Conservation (phyloP, 2,329 filamentous ascomycete species). For the Lasiodiplodia sp. region DNA sequence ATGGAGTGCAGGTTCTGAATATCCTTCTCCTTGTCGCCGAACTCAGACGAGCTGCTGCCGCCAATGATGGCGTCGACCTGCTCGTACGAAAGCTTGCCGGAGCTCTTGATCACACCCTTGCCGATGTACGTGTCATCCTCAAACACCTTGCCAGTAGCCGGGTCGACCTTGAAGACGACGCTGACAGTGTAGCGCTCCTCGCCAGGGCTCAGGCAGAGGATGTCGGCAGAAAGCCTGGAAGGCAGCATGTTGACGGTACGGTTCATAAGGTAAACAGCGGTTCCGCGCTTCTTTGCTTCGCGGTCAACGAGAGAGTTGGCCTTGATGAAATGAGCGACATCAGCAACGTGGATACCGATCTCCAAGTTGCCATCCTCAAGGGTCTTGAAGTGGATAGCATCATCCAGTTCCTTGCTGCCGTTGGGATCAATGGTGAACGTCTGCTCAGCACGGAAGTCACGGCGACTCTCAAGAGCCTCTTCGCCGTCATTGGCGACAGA, state of each 20-base stretch:
- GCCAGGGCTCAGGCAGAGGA: slow-evolving; percentile 87
- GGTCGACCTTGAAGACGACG: slow-evolving; percentile 90
- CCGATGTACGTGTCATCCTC: slow-evolving; percentile 94
- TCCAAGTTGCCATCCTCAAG: slow-evolving; percentile 86
- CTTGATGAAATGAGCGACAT: slow-evolving; percentile 97
- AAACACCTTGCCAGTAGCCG: slow-evolving; percentile 76
- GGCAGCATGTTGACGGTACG: slow-evolving; percentile 88
- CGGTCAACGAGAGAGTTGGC: slow-evolving; percentile 93
- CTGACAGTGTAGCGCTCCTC: slow-evolving; percentile 91
- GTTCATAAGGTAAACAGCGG: slow-evolving; percentile 93
- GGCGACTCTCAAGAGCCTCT: slow-evolving; percentile 73
- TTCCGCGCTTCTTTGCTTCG: slow-evolving; percentile 97
- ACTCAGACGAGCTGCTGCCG: slow-evolving; percentile 66
- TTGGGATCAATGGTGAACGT: slow-evolving; percentile 93
- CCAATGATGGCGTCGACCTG: slow-evolving; percentile 85
- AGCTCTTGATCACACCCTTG: slow-evolving; percentile 91
- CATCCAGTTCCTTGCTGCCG: slow-evolving; percentile 85
- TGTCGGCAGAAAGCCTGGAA: slow-evolving; percentile 80
- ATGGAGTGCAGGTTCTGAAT: slow-evolving; percentile 82
- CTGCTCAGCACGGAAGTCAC: slow-evolving; percentile 88
- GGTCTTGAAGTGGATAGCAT: slow-evolving; percentile 90
- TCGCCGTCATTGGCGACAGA: slow-evolving; percentile 84
- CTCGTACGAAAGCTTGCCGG: slow-evolving; percentile 81
- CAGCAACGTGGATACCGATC: slow-evolving; percentile 92
- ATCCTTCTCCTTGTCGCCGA: slow-evolving; percentile 74